A percentile compares a stretch with the other conserved stretches of the same genome.
These are phyloP conservation scores for Chlorella ohadii DNA, from an alignment of 139 green algal species.

Conservation along the genomic window DNA sequence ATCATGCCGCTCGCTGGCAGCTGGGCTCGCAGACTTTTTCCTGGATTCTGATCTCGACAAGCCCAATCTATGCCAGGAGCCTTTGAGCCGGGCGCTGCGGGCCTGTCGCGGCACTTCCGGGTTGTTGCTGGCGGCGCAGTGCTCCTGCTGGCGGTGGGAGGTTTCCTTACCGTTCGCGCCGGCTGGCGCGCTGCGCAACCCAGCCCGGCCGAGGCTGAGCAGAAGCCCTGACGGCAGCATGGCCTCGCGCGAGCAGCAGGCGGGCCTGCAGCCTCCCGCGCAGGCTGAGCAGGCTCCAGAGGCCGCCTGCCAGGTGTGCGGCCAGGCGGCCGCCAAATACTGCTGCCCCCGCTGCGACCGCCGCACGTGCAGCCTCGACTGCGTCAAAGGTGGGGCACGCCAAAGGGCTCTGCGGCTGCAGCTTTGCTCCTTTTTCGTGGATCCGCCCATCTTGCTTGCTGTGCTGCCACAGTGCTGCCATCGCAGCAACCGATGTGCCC, in stretches of 20 bases:
- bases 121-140: not conserved
- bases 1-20: too few species aligned
- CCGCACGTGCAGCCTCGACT: conserved; percentile 55
- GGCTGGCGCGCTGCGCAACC: not conserved
- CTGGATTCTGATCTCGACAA: too few species aligned
- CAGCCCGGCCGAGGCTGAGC: not conserved
- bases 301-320: conserved; percentile 34
- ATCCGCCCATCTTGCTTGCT: too few species aligned
- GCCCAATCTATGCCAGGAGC: not conserved
- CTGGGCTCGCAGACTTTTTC: too few species aligned
- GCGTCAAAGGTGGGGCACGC: conserved; percentile 55
- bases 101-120: not conserved
- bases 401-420: too few species aligned
- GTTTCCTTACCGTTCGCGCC: not conserved
- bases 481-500: not conserved
- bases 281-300: not conserved
- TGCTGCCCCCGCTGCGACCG: conserved; percentile 41
- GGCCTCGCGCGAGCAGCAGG: not conserved
- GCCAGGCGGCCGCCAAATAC: conserved; percentile 30
- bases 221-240: not conserved
- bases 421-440: too few species aligned
- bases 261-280: not conserved
- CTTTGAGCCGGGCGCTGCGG: not conserved
- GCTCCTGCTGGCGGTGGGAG: not conserved
- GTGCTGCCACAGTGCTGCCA: too few species aligned